Base-by-base conservation (phyloP, 345 rosid genomes). In the Boechera retrofracta region DNA sequence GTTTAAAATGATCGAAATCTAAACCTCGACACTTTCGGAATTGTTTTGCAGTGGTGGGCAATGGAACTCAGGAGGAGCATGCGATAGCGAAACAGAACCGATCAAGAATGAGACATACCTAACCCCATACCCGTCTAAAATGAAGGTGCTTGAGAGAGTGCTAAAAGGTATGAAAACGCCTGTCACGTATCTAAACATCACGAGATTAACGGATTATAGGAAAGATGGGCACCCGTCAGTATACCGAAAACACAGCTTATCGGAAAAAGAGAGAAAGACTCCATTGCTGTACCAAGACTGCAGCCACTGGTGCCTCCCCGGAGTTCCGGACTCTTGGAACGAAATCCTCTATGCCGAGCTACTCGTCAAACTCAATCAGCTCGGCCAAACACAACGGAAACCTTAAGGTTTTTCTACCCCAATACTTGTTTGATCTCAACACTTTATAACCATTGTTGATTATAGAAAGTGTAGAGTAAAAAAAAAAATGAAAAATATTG, bases 41-140 rank as follows among this genome's bases (percentile, higher is more conserved):
- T 45, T 54, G 53, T 16, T 74, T 10, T 84, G 73, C 82, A 94
- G 99, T 7, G 99, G 98, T 3, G 99, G 99, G n/a, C 98, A 93
- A 67, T 96, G 99, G 99, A 96, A 96, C 83, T 91, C 99, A 0
- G 98, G 99, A 1, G 98, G 99, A 61, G 91, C 88, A 36, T 96
- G 99, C 62, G 93, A 96, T 49, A 83, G 85, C 6, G 97, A 96
- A 83, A 87, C 86, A 2, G 91, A 87, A 73, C 99, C 97, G 8
- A 96, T 96, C 83, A 87, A 79, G 84, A 91, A 93, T 57, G 85
- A 77, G 28, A 89, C 91, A 1, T 93, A 89, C 76, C 77, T 96
- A 36, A 73, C 73, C 0, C 80, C 84, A 21, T 96, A 96, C 64
- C 94, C 94, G 0, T 66, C 90, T 0, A 96, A 86, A 78, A 96